Percentiles rank a stretch among this genome's conserved stretches.
Conservation (phyloP, 805 yeast species). For the Ogataea philodendri region DNA sequence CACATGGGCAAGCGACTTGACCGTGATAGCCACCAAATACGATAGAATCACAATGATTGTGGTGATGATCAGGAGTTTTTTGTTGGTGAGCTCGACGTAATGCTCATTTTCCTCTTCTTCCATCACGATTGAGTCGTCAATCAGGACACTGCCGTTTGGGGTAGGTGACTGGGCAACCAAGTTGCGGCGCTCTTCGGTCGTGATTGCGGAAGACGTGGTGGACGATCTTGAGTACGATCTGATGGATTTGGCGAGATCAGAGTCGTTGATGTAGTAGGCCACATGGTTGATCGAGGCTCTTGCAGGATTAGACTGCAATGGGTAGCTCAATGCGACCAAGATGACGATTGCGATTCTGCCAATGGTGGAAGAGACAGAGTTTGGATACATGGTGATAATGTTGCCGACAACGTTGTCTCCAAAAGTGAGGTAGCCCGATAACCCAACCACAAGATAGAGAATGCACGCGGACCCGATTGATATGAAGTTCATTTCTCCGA, state of each 20-base stretch:
- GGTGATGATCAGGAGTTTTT: constrained; percentile 40
- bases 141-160: constrained; percentile 12
- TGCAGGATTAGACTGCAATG: constrained; percentile 88
- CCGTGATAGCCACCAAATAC: constrained; percentile 62
- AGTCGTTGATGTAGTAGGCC: constrained; percentile 44
- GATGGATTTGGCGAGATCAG: constrained; percentile 24
- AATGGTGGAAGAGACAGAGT: constrained; percentile 60
- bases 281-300: constrained; percentile 79
- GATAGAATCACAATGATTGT: constrained; percentile 47
- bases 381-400: constrained; percentile 74
- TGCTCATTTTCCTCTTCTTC: constrained; percentile 22
- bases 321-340: constrained; percentile 80
- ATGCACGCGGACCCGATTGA: constrained; percentile 60
- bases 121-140: constrained; percentile 18
- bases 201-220: constrained; percentile 15
- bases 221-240: constrained; percentile 24
- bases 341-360: constrained; percentile 81
- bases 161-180: constrained; percentile 12
- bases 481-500: constrained; percentile 45
- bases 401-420: constrained; percentile 80
- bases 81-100: constrained; percentile 24
- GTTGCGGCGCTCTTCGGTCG: constrained; percentile 19
- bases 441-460: constrained; percentile 70
- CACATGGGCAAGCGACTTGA: constrained; percentile 75
- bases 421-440: constrained; percentile 81